Evolutionary conservation across 176 grass and related monocot species (phyloP).

Genomic region (Triticum dicoccoides): DNA sequence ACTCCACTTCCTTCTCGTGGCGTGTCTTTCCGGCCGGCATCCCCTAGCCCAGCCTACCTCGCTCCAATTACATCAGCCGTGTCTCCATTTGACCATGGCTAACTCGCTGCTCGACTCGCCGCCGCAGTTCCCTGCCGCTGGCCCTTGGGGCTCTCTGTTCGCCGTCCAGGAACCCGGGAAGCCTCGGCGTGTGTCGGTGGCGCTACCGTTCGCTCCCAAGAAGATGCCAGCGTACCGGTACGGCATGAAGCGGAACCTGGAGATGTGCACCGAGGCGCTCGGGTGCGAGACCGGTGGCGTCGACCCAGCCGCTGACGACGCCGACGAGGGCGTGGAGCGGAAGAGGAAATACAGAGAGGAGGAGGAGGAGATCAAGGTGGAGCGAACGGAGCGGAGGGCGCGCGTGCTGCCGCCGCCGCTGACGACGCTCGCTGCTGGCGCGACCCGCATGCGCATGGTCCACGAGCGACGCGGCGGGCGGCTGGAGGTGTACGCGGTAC

Average conservation of each 20-base stretch:
- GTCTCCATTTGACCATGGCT: slow-evolving; percentile 24
- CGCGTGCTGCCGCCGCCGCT: slow-evolving; percentile 55
- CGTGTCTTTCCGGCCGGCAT: not conserved
- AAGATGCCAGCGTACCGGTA: slow-evolving; percentile 36
- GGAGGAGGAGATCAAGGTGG: not conserved
- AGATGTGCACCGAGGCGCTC: slow-evolving; percentile 70
- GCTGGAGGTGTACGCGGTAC: slow-evolving; percentile 52
- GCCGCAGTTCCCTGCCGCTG: slow-evolving; percentile 4
- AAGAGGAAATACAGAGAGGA: slow-evolving; percentile 26
- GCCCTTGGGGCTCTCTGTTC: slow-evolving; percentile 26
- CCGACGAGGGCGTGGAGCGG: not conserved
- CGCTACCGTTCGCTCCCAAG: not conserved
- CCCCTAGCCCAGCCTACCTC: not conserved
- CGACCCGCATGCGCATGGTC: slow-evolving; percentile 42
- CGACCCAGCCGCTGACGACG: slow-evolving; percentile 35
- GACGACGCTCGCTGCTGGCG: slow-evolving; percentile 42
- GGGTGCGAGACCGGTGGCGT: slow-evolving; percentile 74
- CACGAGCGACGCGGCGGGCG: slow-evolving; percentile 58
- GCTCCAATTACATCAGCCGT: not conserved
- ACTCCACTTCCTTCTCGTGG: not conserved
- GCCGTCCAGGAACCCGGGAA: slow-evolving; percentile 5
- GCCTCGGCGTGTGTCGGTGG: too few species aligned
- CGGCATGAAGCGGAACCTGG: slow-evolving; percentile 51
- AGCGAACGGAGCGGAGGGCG: not conserved
- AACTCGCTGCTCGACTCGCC: slow-evolving; percentile 26